Conservation (phyloP, 257 asterid genomes). For the Echites panduratus region DNA sequence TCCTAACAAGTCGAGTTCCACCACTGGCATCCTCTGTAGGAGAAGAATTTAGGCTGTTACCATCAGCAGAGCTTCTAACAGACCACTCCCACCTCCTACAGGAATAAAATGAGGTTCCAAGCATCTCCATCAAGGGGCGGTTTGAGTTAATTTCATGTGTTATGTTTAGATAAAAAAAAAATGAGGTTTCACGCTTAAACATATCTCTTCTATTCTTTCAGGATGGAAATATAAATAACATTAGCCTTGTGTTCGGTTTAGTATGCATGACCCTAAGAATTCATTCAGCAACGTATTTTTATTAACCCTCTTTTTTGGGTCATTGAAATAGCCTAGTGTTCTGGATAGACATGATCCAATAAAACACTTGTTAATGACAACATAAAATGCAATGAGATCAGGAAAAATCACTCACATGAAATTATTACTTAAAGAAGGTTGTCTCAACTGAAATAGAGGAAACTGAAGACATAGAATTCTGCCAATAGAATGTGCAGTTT, state of each 20-base stretch:
- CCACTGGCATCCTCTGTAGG: conserved; percentile 36
- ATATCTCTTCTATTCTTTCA: conserved; percentile 5
- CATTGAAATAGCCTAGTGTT: neutral
- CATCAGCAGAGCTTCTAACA: conserved; percentile 65
- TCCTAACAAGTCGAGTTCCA: conserved; percentile 68
- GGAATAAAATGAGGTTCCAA: conserved; percentile 7
- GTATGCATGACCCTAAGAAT: neutral
- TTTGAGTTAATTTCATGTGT: too few relatives aligned
- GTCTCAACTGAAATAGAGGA: conserved; percentile 11
- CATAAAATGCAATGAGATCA: neutral
- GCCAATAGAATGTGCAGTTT: conserved; percentile 20
- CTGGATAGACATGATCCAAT: conserved; percentile 1
- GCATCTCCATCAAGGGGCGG: too few relatives aligned
- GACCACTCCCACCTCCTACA: conserved; percentile 52
- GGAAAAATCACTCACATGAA: conserved; percentile 21
- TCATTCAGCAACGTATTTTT: neutral
- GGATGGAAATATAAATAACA: conserved; percentile 2
- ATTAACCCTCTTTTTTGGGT: neutral
- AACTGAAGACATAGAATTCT: conserved; percentile 13
- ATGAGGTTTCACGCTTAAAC: neutral
- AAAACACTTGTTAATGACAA: neutral
- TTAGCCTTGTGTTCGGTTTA: neutral
- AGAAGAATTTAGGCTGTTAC: conserved; percentile 39
- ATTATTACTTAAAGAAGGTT: conserved; percentile 17
- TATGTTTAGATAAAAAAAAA: too few relatives aligned